Conservation (phyloP, 192 early-diverging fungal species). For the Gonapodya sp. region DNA sequence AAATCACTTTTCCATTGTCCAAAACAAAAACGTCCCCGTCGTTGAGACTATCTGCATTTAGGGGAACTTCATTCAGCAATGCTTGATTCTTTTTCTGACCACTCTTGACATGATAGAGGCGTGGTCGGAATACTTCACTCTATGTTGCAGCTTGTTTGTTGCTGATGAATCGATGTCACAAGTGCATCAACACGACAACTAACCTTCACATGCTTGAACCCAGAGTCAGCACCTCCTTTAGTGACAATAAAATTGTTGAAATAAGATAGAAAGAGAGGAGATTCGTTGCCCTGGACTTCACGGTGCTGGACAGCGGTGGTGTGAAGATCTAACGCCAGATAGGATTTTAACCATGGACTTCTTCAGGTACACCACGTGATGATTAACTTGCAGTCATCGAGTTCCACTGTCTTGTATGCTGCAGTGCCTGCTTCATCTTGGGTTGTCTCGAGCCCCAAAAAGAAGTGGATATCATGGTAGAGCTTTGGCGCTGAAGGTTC, state of each 20-base stretch:
- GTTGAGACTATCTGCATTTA: conserved; percentile 42
- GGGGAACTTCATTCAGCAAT: conserved; percentile 50
- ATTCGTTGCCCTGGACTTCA: conserved; percentile 65
- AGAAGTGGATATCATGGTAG: conserved; percentile 71
- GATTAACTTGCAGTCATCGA: not conserved
- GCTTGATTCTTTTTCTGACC: conserved; percentile 25
- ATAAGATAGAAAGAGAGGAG: conserved; percentile 51
- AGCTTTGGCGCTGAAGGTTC: conserved; percentile 45
- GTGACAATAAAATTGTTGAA: conserved; percentile 46
- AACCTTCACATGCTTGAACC: conserved; percentile 57
- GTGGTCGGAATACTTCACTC: conserved; percentile 48
- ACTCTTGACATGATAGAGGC: conserved; percentile 16
- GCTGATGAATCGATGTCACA: too few species aligned
- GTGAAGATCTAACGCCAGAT: conserved; percentile 37
- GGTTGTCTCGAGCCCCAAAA: conserved; percentile 66
- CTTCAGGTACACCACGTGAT: not conserved
- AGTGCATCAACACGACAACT: too few species aligned
- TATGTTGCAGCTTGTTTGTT: conserved; percentile 23
- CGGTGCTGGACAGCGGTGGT: conserved; percentile 62
- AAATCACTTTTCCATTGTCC: conserved; percentile 54
- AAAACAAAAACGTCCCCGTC: conserved; percentile 67
- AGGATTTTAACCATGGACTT: not conserved
- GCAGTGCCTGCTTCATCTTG: conserved; percentile 71
- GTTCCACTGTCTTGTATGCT: conserved; percentile 72
- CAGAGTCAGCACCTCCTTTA: conserved; percentile 58